These are phyloP conservation scores for Dothideomycetes sp. DNA, from an alignment of 2,329 filamentous ascomycete genomes.

Conservation along the genomic window DNA sequence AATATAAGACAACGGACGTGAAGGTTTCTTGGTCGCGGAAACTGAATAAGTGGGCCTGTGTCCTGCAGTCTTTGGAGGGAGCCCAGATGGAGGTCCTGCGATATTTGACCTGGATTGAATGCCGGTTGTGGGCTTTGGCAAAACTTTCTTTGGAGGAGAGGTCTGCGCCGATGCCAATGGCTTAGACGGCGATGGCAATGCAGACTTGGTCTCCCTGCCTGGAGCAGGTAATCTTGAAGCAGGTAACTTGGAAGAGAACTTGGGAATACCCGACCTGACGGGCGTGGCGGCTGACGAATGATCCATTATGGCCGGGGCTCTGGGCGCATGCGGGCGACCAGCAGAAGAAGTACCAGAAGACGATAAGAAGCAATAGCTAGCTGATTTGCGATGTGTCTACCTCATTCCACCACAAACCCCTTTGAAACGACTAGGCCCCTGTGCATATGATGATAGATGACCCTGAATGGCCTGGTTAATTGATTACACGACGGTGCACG, in stretches of 20 bases:
- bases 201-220: slow-evolving; percentile 3
- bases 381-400: background rate
- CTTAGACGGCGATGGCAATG: slow-evolving; percentile 7
- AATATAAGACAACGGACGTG: slow-evolving; percentile 5
- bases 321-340: slow-evolving; percentile 16
- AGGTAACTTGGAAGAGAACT: slow-evolving; percentile 9
- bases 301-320: slow-evolving; percentile 29
- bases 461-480: too few species aligned
- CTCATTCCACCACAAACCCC: background rate
- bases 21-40: slow-evolving; percentile 2
- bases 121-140: slow-evolving; percentile 1
- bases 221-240: slow-evolving; percentile 13
- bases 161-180: slow-evolving; percentile 2
- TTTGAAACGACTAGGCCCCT: background rate
- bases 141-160: slow-evolving; percentile 5
- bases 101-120: slow-evolving; percentile 15
- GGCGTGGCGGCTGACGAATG: slow-evolving; percentile 17
- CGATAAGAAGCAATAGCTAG: background rate
- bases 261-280: slow-evolving; percentile 9
- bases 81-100: slow-evolving; percentile 1
- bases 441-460: too few species aligned
- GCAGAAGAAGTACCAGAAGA: background rate
- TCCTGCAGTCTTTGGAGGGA: slow-evolving; percentile 6
- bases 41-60: slow-evolving; percentile 6
- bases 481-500: too few species aligned